Base-by-base conservation (phyloP, 1,284 basidiomycete species). In the Lentinus polychrous region DNA sequence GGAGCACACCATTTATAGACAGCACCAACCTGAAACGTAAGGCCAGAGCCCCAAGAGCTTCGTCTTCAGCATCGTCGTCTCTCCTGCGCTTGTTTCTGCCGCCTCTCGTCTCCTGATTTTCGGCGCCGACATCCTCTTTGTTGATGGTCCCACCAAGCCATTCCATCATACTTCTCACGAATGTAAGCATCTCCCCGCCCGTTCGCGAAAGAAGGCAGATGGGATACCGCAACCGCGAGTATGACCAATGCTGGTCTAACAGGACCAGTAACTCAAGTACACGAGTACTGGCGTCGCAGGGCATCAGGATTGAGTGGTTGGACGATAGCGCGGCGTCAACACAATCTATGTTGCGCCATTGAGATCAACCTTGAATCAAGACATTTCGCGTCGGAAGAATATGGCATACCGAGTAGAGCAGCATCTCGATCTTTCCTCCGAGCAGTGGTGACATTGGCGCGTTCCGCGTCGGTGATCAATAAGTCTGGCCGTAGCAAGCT, bases 201-300 rank as follows among this genome's bases (percentile, higher is more conserved):
- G 92, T 95, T 31, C 85, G 78, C 50, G 90, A 91, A 39, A 99
- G 79, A 15, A 99, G 78, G 63, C 95, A 99, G 27, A 99, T 87
- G 0, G 95, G 94, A 60, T 77, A 84, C 59, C 78, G 78, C 22
- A 90, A 78, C 44, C 82, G 80, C 5, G 76, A 89, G 67, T 83
- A 98, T 45, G 86, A 88, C 96, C 96, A 99, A 64, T 99, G 95
- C 63, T 97, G 94, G 62, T 99, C 96, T 36, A 99, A 80, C 8
- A 99, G 73, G 17, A 99, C 91, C 27, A 99, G 80, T 3, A 99
- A 75, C 62, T 99, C 96, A 18, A 99, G 78, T 3, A 99, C 75
- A 17, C 96, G 85, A 0, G 94, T 93, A 27, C 94, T 94, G 0
- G 94, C 83, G 63, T 99, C 96, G 58, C 91, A 91, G 3, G 96